Conservation (phyloP, 352 stramenopile genomes). For the Globisporangium viniferum region DNA sequence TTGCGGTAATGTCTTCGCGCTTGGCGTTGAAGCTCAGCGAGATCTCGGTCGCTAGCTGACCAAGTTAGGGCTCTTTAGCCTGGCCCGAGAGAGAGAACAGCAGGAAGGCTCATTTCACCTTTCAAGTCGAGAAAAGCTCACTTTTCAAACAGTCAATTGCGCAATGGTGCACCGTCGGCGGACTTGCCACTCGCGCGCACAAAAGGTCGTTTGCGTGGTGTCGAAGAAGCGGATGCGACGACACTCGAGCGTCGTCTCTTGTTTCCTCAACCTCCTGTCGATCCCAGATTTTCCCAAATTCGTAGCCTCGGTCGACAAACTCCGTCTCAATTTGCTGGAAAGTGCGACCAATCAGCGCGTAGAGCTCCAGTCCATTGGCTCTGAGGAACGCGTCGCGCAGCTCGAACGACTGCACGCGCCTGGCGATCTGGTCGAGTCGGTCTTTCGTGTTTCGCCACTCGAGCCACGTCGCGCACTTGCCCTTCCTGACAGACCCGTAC, state of each 20-base stretch:
- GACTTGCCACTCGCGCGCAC: no score
- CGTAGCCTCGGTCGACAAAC: background rate
- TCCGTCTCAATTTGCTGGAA: constrained; percentile 8
- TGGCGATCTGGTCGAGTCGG: constrained; percentile 7
- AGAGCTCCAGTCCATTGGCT: constrained; percentile 1
- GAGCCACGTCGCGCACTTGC: constrained; percentile 8
- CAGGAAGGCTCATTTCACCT: no score
- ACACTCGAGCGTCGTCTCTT: background rate
- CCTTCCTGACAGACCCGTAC: background rate
- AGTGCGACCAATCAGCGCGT: background rate
- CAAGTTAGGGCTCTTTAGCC: no score
- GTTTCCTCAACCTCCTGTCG: background rate
- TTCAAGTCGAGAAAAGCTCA: no score
- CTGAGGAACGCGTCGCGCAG: background rate
- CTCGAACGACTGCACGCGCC: constrained; percentile 3
- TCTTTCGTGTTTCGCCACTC: constrained; percentile 8
- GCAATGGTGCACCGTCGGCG: no score
- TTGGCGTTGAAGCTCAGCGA: background rate
- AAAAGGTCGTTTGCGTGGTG: no score
- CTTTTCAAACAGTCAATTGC: no score
- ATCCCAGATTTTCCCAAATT: constrained; percentile 4
- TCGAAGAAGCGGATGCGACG: no score
- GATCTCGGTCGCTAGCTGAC: background rate
- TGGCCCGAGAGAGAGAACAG: no score
- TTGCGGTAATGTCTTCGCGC: background rate